Base-by-base conservation (phyloP, 1,139 yeast species). In the Pichia sp. region DNA sequence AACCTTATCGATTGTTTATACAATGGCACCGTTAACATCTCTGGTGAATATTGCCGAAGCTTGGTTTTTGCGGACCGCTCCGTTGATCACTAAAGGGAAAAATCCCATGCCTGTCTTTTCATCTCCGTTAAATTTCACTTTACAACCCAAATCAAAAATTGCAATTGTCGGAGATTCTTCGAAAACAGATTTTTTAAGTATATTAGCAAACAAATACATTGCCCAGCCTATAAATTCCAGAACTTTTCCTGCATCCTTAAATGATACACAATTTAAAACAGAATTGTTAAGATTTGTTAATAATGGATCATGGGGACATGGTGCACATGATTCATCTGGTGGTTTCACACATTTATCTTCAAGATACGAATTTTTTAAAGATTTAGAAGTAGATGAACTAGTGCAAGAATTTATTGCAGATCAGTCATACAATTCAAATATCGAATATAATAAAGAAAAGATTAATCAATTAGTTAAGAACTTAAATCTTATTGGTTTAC, bases 311-410 rank as follows among this genome's bases (percentile, higher is more conserved):
- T 59, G 57, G 52, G 63, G 63, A 21, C 57, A 57, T 37, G 60
- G 63, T 19, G 64, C 65, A 1, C 54, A 48, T 39, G 52, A 57
- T 35, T 45, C 60, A 1, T 53, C 61, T 11, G 64, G 64, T 23
- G 65, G 65, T 2, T 61, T 61, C 44, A 61, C 88, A 1, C 94
- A 89, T 63, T 57, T 91, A 38, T 79, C 94, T 35, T 96, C 97
- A 1, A 64, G 98, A 38, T 91, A 87, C 56, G 98, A 91, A 61
- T 77, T 78, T 37, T 84, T 75, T 57, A 80, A 89, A 48, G 96
- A 83, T 65, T 40, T 53, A 62, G 80, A 82, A 40, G 81, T 83
- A 51, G 96, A 91, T 59, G 79, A 76, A 48, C 77, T 83, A 21
- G 76, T 91, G n/a, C 73, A 70, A 25, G 66, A 69, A 39, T 86